Evolutionary conservation across 495 filamentous ascomycete species (phyloP).

Genomic region (Hypomontagnella submonticulosa): DNA sequence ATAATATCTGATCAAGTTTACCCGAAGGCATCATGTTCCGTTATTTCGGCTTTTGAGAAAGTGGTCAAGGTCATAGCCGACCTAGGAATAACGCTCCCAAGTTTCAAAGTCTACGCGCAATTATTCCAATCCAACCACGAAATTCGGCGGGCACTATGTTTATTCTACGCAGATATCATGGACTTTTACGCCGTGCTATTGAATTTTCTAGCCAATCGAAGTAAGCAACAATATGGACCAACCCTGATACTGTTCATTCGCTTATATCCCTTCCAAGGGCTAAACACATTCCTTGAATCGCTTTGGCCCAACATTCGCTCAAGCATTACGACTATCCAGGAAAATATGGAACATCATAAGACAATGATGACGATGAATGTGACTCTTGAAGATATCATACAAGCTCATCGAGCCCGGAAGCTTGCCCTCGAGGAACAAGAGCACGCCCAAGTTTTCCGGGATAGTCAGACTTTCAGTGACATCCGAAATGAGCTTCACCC

Average conservation of each 20-base stretch:
- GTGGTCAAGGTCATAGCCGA: conserved; percentile 28
- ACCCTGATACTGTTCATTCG: neutral
- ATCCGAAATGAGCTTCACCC: conserved; percentile 29
- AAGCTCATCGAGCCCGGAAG: conserved; percentile 25
- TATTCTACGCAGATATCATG: conserved; percentile 31
- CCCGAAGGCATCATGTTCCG: conserved; percentile 21
- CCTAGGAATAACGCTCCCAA: conserved; percentile 26
- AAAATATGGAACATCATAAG: conserved; percentile 32
- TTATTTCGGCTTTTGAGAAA: conserved; percentile 26
- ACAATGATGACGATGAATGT: conserved; percentile 29
- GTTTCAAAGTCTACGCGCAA: conserved; percentile 27
- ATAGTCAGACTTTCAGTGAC: conserved; percentile 19
- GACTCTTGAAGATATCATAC: conserved; percentile 27
- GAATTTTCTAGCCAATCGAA: conserved; percentile 27
- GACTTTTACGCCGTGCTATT: conserved; percentile 29
- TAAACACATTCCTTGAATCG: conserved; percentile 26
- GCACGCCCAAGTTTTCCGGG: conserved; percentile 14
- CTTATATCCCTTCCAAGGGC: conserved; percentile 9
- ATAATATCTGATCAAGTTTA: neutral
- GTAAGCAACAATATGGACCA: conserved; percentile 7
- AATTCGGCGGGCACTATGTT: conserved; percentile 24
- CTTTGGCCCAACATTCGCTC: conserved; percentile 34
- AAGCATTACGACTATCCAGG: conserved; percentile 21
- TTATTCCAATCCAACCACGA: conserved; percentile 23
- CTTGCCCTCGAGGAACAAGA: conserved; percentile 27